A percentile compares a stretch with the other conserved stretches of the same genome.
These are phyloP conservation scores for Neopestalotiopsis sp. DNA, from an alignment of 2,329 filamentous ascomycete species.

Conservation along the genomic window DNA sequence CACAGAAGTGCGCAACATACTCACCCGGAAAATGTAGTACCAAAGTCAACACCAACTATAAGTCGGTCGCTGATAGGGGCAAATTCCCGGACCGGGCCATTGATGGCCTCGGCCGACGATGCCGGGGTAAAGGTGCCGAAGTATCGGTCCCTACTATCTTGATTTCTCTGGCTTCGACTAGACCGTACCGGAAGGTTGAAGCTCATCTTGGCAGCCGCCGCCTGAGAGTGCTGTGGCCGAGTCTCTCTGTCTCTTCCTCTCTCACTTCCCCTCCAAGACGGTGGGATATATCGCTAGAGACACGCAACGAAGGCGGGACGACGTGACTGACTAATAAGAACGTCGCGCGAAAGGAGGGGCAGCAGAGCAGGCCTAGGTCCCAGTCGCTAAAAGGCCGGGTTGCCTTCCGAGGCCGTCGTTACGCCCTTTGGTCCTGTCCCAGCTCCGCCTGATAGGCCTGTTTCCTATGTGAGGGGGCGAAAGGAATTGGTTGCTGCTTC, in stretches of 20 bases:
- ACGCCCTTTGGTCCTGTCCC: too few relatives aligned
- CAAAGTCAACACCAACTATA: slow-evolving; percentile 82
- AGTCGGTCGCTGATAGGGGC: slow-evolving; percentile 63
- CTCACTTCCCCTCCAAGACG: too few relatives aligned
- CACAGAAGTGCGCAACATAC: slow-evolving; percentile 32
- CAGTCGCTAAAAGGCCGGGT: too few relatives aligned
- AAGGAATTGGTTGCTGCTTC: too few relatives aligned
- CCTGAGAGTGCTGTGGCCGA: background rate
- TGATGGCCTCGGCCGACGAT: slow-evolving; percentile 66
- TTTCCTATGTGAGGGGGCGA: too few relatives aligned
- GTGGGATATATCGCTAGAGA: too few relatives aligned
- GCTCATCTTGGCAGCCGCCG: slow-evolving; percentile 43
- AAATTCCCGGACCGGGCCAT: slow-evolving; percentile 63
- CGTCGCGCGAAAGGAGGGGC: too few relatives aligned
- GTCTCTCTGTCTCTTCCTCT: background rate
- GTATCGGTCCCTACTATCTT: slow-evolving; percentile 57
- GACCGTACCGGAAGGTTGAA: slow-evolving; percentile 57
- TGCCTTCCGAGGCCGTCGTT: too few relatives aligned
- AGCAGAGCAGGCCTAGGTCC: too few relatives aligned
- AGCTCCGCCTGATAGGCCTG: too few relatives aligned
- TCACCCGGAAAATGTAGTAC: slow-evolving; percentile 82
- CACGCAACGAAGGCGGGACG: too few relatives aligned
- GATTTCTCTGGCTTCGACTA: slow-evolving; percentile 52
- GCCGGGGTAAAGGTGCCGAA: slow-evolving; percentile 60
- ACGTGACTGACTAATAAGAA: too few relatives aligned